A percentile compares a stretch with the other conserved stretches of the same genome.
Evolutionary conservation across 345 rosid species (phyloP).

Genomic region (Citrus australasica): DNA sequence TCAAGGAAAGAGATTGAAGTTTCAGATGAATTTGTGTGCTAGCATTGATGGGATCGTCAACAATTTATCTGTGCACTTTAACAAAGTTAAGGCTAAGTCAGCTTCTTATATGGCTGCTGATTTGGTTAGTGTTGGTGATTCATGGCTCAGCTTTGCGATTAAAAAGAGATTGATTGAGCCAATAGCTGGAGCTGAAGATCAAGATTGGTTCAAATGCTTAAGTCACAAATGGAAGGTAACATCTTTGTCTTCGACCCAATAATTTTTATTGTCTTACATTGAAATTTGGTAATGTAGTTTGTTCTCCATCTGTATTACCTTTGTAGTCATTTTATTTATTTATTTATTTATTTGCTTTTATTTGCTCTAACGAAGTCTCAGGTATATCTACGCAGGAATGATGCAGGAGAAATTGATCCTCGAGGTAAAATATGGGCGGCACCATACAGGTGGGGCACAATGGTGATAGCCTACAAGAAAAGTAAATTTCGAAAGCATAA

Average conservation of each 20-base stretch:
- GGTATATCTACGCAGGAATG: conserved; percentile 80
- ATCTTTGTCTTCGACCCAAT: no score
- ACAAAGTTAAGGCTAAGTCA: conserved; percentile 34
- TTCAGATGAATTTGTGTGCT: conserved; percentile 41
- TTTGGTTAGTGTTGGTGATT: conserved; percentile 72
- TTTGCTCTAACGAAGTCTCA: conserved; percentile 46
- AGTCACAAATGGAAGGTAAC: conserved; percentile 86
- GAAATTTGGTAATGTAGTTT: no score
- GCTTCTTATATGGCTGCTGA: conserved; percentile 55
- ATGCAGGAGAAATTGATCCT: conserved; percentile 57
- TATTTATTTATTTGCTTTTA: not conserved
- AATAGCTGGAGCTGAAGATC: conserved; percentile 49
- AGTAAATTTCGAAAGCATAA: conserved; percentile 66
- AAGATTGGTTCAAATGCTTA: conserved; percentile 73
- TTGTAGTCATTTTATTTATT: not conserved
- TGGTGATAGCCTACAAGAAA: conserved; percentile 89
- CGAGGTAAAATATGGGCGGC: conserved; percentile 83
- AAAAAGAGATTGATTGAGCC: conserved; percentile 61
- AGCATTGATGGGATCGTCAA: conserved; percentile 61
- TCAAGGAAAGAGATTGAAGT: conserved; percentile 70
- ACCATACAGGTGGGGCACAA: conserved; percentile 84
- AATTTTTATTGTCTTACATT: no score
- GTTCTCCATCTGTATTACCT: no score
- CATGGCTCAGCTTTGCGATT: conserved; percentile 74
- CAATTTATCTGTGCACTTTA: conserved; percentile 37